Base-by-base conservation (phyloP, 1,139 yeast species). In the Pichia sp. region DNA sequence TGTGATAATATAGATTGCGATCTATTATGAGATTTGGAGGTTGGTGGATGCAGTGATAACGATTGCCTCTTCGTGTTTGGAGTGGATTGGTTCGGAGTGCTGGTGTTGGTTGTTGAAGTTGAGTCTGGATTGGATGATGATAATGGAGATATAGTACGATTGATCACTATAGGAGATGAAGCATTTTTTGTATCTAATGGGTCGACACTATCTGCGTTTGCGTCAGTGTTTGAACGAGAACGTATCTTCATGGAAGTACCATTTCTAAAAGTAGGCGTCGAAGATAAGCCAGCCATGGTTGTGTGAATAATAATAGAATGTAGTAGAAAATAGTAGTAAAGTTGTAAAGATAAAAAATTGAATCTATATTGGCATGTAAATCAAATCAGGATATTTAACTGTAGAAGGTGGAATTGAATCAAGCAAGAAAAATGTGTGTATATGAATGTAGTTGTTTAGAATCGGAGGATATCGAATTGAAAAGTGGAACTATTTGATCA, bases 201-300 rank as follows among this genome's bases (percentile, higher is more conserved):
- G 24, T 18, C 21, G 11, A 28, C 30, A 6, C 19, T 12, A 15
- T 27, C n/a, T 15, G 7, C 15, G 18, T 27, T 21, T 18, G 44
- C 27, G 12, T 37, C 42, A 3, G 48, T 40, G 31, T 35, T 45
- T 21, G 48, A 45, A 9, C 48, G 48, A 20, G 48, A 45, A 28
- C 48, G 45, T 37, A 45, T 40, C 15, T 40, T 40, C 4, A 38
- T 18, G 10, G 46, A 33, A 12, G 34, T 19, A 15, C 28, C 28
- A 14, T 17, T n/a, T 27, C 42, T 31, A 12, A 39, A 24, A 28
- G 41, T 37, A 11, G 36, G 27, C 6, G 22, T 40, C 19, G 38
- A 19, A 22, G 27, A 38, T 12, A 31, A 10, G 21, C 30, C 42
- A 12, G 41, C 39, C 46, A 44, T 44, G 21, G n/a, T 33, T 11